A percentile compares a stretch with the other conserved stretches of the same genome.
phyloP scores from a whole-genome alignment of 371 early-diverging fungal species.

The Mortierella sp. region DNA sequence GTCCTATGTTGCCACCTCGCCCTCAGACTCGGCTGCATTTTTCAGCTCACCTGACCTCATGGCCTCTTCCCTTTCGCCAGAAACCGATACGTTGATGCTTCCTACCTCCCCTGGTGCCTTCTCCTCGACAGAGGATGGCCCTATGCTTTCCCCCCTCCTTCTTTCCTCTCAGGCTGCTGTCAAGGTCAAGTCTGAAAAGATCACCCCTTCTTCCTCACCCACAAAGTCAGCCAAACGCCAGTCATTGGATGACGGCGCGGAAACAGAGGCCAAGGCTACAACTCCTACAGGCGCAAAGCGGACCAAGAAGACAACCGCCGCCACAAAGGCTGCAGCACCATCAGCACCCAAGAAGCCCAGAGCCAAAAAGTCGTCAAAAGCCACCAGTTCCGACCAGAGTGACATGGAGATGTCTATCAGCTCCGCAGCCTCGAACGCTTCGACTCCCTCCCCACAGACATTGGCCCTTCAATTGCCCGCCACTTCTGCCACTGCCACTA shows the following conservation, averaged over 20 bases:
- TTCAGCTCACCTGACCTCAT: slow-evolving; percentile 50
- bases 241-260: slow-evolving; percentile 40
- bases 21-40: slow-evolving; percentile 46
- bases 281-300: slow-evolving; percentile 31
- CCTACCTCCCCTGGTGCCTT: slow-evolving; percentile 50
- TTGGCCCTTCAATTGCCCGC: slow-evolving; percentile 34
- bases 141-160: slow-evolving; percentile 43
- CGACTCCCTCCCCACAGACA: slow-evolving; percentile 50
- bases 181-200: slow-evolving; percentile 38
- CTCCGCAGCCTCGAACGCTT: slow-evolving; percentile 31
- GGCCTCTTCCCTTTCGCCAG: slow-evolving; percentile 51
- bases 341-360: slow-evolving; percentile 46
- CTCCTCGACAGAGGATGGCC: slow-evolving; percentile 40
- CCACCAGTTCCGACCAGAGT: slow-evolving; percentile 46
- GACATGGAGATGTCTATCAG: slow-evolving; percentile 55
- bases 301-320: slow-evolving; percentile 36
- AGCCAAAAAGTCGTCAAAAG: slow-evolving; percentile 51
- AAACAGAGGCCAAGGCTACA: slow-evolving; percentile 33
- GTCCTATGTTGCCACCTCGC: slow-evolving; percentile 47
- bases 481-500: slow-evolving; percentile 12
- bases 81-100: slow-evolving; percentile 48
- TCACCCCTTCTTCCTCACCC: slow-evolving; percentile 7
- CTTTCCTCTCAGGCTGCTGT: slow-evolving; percentile 25
- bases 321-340: slow-evolving; percentile 18
- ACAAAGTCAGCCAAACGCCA: slow-evolving; percentile 45